Conservation (phyloP, 257 asterid genomes). For the Gardenia jasminoides region DNA sequence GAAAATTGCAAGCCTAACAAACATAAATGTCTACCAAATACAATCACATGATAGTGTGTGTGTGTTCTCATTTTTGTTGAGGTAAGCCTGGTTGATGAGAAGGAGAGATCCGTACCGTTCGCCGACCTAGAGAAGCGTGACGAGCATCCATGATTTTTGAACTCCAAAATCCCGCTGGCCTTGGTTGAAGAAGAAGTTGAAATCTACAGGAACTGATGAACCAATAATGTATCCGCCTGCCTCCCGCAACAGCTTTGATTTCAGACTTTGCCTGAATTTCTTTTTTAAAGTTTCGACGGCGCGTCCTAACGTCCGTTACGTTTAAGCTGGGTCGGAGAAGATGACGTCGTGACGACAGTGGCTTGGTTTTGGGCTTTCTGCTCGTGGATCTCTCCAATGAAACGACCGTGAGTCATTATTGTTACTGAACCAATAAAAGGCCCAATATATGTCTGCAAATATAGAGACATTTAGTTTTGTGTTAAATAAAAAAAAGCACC, state of each 20-base stretch:
- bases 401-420: neutral
- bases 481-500: too few species aligned
- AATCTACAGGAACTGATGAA: too few species aligned
- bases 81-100: neutral
- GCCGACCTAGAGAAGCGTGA: slow-evolving; percentile 86
- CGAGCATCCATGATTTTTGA: slow-evolving; percentile 60
- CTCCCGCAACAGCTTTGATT: neutral
- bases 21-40: too few species aligned
- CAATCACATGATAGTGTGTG: too few species aligned
- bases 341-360: neutral
- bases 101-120: slow-evolving; percentile 57
- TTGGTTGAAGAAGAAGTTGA: too few species aligned
- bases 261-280: slow-evolving; percentile 7
- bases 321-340: neutral
- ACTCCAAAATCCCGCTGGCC: too few species aligned
- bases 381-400: neutral
- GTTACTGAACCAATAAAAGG: neutral
- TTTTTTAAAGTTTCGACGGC: slow-evolving; percentile 1
- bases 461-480: too few species aligned
- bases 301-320: neutral
- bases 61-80: too few species aligned
- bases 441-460: too few species aligned
- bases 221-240: too few species aligned
- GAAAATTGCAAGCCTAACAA: slow-evolving; percentile 1
- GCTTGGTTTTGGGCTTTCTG: neutral